Evolutionary conservation across 2,329 filamentous ascomycete genomes (phyloP).

Genomic region (Cladophialophora carrionii): DNA sequence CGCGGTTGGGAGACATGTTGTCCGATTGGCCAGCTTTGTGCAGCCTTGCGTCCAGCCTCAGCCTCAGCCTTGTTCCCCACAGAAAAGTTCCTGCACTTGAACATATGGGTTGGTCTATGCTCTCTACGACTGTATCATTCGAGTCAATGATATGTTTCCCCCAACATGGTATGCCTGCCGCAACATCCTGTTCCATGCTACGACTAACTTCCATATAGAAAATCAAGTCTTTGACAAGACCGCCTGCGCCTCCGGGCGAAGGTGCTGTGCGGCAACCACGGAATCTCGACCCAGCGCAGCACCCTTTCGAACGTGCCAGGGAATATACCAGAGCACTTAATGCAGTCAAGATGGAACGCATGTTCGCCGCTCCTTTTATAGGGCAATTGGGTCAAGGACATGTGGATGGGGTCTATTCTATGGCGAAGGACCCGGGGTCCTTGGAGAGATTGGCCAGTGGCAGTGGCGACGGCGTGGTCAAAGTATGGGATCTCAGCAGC

Average conservation of each 20-base stretch:
- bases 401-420: conserved; percentile 83
- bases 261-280: conserved; percentile 51
- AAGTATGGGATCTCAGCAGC: conserved; percentile 82
- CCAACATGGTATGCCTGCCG: conserved; percentile 26
- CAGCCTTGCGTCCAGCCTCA: conserved; percentile 5
- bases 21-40: conserved; percentile 7
- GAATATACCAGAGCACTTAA: conserved; percentile 79
- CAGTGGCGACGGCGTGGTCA: conserved; percentile 89
- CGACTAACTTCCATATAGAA: conserved; percentile 45
- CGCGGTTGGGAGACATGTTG: conserved; percentile 12
- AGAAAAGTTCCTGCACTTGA: conserved; percentile 18
- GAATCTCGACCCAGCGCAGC: conserved; percentile 76
- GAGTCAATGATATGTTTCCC: conserved; percentile 8
- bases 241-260: conserved; percentile 52
- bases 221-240: conserved; percentile 59
- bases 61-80: neutral
- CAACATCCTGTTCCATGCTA: neutral
- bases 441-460: conserved; percentile 78
- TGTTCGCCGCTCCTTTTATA: conserved; percentile 85
- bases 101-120: neutral
- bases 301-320: conserved; percentile 87
- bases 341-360: conserved; percentile 89
- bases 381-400: conserved; percentile 86
- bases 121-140: neutral
- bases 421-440: conserved; percentile 77